These are phyloP conservation scores for Mycena rosella DNA, from an alignment of 768 basidiomycete species.

Conservation along the genomic window DNA sequence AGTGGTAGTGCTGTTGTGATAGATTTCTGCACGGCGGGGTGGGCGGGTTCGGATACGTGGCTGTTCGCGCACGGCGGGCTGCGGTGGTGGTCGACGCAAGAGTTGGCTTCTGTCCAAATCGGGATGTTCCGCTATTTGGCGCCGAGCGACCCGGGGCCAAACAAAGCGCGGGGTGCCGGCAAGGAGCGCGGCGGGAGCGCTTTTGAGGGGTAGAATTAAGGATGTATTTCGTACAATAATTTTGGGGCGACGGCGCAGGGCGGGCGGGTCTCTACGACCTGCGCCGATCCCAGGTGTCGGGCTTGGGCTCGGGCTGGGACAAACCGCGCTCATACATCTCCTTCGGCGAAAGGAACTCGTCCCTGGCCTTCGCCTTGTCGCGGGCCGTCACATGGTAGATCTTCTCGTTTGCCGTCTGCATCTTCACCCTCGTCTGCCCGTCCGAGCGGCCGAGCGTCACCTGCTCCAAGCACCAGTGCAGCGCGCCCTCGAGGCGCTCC, in stretches of 20 bases:
- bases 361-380: too few species aligned
- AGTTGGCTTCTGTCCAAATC: too few species aligned
- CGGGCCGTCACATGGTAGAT: not conserved
- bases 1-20: not conserved
- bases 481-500: slow-evolving; percentile 69
- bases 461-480: slow-evolving; percentile 72
- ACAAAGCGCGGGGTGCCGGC: not conserved
- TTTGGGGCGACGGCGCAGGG: too few species aligned
- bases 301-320: not conserved
- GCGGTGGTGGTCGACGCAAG: not conserved
- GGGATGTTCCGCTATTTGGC: too few species aligned
- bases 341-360: too few species aligned
- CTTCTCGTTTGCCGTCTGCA: not conserved
- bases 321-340: too few species aligned
- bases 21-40: too few species aligned
- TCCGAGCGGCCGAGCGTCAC: slow-evolving; percentile 50
- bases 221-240: not conserved
- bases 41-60: too few species aligned
- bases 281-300: too few species aligned
- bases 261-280: too few species aligned
- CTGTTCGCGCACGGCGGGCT: not conserved
- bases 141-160: not conserved
- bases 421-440: not conserved
- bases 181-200: not conserved
- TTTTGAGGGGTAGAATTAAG: not conserved